These are phyloP conservation scores for Cryptomeria japonica DNA, from an alignment of 75 land plant genomes.

Conservation along the genomic window DNA sequence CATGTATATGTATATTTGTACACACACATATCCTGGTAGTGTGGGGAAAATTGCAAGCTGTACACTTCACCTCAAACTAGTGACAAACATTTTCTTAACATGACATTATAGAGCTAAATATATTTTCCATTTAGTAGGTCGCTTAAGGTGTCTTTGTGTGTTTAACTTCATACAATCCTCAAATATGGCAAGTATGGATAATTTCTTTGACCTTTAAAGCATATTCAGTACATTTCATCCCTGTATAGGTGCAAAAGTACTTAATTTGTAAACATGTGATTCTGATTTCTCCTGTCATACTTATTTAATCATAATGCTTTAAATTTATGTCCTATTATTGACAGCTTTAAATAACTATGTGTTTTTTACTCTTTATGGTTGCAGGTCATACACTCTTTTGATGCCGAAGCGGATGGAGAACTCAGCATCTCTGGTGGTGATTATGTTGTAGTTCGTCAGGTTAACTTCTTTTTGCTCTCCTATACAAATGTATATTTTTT, in stretches of 20 bases:
- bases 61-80: background rate
- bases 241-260: background rate
- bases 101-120: background rate
- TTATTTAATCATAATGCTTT: background rate
- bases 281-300: background rate
- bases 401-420: conserved; percentile 61
- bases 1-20: no score
- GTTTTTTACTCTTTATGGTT: conserved; percentile 1
- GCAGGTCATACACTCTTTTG: conserved; percentile 64
- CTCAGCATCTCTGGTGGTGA: conserved; percentile 54
- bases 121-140: background rate
- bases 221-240: background rate
- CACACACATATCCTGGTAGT: background rate
- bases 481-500: background rate
- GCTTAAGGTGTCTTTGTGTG: background rate
- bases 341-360: background rate
- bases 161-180: background rate
- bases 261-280: background rate
- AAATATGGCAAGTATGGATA: background rate
- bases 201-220: background rate
- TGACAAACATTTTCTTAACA: background rate
- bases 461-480: conserved; percentile 1
- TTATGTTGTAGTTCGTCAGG: conserved; percentile 64
- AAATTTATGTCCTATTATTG: background rate
- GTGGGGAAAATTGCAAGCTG: background rate